Evolutionary conservation across 108 stramenopile genomes (phyloP), one percentile per base, ranked within the genome.

Genomic region (Nannochloropsis oceanica): DNA sequence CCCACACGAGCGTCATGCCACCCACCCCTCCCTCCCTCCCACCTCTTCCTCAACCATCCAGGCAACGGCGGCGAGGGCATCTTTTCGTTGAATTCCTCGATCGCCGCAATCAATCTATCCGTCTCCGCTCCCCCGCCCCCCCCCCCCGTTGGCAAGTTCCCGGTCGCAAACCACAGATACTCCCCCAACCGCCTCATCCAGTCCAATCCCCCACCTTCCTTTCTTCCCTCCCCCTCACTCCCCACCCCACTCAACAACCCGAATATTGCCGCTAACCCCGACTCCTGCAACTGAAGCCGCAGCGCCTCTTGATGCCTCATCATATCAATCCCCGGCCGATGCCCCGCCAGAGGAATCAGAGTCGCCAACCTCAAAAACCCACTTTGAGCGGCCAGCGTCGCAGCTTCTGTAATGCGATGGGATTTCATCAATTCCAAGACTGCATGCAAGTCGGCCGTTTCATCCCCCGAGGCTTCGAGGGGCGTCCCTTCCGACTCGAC

Each of bases 161-260:
- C 11, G 44, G 46, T 50, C 18, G 13, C 44, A n/a, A 82, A 86
- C 86, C 86, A 87, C 79, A 87, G 26, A 73, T 82, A 87, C n/a
- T 82, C 43, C 59, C 86, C 86, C 43, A 87, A 43, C 43, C 82
- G 86, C 86, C 86, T 59, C 43, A 83, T 26, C 86, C 86, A 87
- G 79, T 87, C 86, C 27, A 87, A 83, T 9, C 81, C 80, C 12
- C 80, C 81, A 79, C 44, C 82, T 9, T 10, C 59, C 20, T 81
- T 44, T 11, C 27, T 13, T n/a, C 14, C 26, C 43, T 18, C 82
- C 18, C 14, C 46, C 46, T 50, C 46, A 18, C 46, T 50, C 14
- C 46, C 46, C 46, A 18, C 18, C 46, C 46, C 46, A 50, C 46
- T 50, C 46, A 50, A 18, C 46, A 50, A 18, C 18, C 46, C 46